These are phyloP conservation scores for Straminergon stramineum DNA, from an alignment of 225 moss, liverwort and hornwort species.

Conservation along the genomic window DNA sequence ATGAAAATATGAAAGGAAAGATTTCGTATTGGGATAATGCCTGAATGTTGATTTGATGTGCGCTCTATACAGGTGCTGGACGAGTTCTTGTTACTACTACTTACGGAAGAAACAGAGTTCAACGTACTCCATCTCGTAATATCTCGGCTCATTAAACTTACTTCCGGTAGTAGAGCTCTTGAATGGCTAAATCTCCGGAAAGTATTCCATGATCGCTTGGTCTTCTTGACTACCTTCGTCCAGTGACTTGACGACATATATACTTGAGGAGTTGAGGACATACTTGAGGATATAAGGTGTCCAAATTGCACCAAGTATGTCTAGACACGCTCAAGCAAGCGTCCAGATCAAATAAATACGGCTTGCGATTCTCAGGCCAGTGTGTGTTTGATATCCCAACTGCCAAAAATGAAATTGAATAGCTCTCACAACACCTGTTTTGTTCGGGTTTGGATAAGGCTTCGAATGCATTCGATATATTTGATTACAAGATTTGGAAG, in stretches of 20 bases:
- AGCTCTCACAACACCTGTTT: neutral
- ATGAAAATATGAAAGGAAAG: neutral
- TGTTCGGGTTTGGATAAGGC: neutral
- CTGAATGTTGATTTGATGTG: neutral
- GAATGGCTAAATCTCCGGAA: neutral
- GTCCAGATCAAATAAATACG: neutral
- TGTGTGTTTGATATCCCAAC: neutral
- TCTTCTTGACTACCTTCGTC: neutral
- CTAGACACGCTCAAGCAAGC: neutral
- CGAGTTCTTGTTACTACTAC: neutral
- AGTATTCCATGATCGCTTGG: neutral
- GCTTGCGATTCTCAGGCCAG: neutral
- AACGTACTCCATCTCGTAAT: neutral
- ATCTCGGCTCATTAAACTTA: neutral
- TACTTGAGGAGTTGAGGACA: neutral
- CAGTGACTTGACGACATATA: neutral
- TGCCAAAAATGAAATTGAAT: neutral
- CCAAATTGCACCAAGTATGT: neutral
- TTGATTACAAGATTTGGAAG: neutral
- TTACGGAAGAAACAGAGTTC: neutral
- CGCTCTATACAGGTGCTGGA: neutral
- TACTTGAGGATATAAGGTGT: neutral
- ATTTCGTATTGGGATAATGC: neutral
- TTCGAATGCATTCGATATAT: neutral
- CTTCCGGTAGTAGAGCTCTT: neutral